Percentiles rank a stretch among this genome's conserved stretches.
These are phyloP conservation scores for Penicillium paradoxum DNA, from an alignment of 495 filamentous ascomycete species.

Conservation along the genomic window DNA sequence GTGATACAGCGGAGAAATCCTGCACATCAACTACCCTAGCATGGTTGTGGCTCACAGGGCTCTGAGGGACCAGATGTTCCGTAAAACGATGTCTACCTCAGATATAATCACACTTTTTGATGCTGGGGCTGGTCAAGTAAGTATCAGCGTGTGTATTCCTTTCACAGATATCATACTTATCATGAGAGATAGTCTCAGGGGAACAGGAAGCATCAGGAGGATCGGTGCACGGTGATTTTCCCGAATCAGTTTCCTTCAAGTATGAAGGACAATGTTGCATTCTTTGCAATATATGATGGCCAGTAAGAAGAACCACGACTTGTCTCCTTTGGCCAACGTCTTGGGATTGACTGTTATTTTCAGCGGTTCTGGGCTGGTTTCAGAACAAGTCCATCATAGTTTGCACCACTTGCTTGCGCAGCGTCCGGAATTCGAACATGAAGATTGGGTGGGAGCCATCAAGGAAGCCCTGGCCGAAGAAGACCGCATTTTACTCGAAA, in stretches of 20 bases:
- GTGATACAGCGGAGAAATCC: background rate
- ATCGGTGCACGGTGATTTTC: conserved; percentile 25
- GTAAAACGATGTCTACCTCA: conserved; percentile 19
- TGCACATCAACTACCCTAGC: background rate
- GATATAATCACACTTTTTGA: conserved; percentile 32
- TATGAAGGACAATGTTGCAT: conserved; percentile 30
- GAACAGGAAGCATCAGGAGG: conserved; percentile 29
- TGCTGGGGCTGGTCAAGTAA: conserved; percentile 30
- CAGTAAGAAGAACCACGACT: conserved; percentile 26
- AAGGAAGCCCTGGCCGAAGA: conserved; percentile 36
- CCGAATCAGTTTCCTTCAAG: conserved; percentile 30
- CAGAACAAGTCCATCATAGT: conserved; percentile 31
- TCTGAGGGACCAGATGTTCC: conserved; percentile 22
- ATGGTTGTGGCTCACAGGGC: conserved; percentile 18
- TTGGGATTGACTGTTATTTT: background rate
- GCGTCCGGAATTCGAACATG: conserved; percentile 28
- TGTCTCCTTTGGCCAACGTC: background rate
- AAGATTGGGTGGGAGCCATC: conserved; percentile 33
- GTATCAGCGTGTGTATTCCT: background rate
- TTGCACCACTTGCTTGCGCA: conserved; percentile 26
- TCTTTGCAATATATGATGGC: conserved; percentile 41
- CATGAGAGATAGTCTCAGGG: conserved; percentile 27
- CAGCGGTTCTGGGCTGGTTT: conserved; percentile 33
- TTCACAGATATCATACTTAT: background rate
- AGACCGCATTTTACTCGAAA: conserved; percentile 29